Base-by-base conservation (phyloP, 2,329 filamentous ascomycete genomes). In the Plenodomus lindquistii region DNA sequence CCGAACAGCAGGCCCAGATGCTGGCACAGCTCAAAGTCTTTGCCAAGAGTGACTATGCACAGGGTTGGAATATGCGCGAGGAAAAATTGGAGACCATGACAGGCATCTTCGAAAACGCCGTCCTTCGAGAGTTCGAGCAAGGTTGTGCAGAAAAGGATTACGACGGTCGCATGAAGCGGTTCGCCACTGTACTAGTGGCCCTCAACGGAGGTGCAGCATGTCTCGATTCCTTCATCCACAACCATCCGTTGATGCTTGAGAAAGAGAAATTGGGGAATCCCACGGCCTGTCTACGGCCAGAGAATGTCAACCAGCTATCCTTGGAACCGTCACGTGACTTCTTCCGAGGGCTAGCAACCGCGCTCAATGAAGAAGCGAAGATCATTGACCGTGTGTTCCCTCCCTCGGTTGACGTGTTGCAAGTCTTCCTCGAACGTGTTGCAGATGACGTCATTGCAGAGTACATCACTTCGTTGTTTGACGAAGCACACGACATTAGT, bases 61-160 rank as follows among this genome's bases (percentile, higher is more conserved):
- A 87, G 48, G 92, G 91, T 1, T 92, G 88, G 79, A 72, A 77
- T 40, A 79, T 84, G 59, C 79, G 93, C 37, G 83, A 88, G 62
- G 84, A 88, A 53, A 89, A 87, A 65, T 76, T 99, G 17, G 78
- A 83, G 31, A 82, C 80, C 19, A 91, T 95, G 81, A 83, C 87
- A 57, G 81, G 81, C 31, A 86, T 94, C 50, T 99, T 99, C 63
- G 93, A 97, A 73, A 91, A 87, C 47, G 91, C 92, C 3, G 92
- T 95, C 3, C 75, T 97, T 42, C 83, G 88, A 40, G 94, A 99
- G 70, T 99, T 99, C 60, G 89, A 95, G 72, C 88, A 94, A 57
- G 94, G 91, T 3, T 96, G 95, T 59, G 90, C 94, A 69, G 86
- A 85, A 37, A 89, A 88, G 75, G 93, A 99, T 69, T 85, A 95